A percentile compares a stretch with the other conserved stretches of the same genome.
These are phyloP conservation scores for Blastobotrys raffinosifermentans DNA, from an alignment of 1,139 yeast species.

Conservation along the genomic window DNA sequence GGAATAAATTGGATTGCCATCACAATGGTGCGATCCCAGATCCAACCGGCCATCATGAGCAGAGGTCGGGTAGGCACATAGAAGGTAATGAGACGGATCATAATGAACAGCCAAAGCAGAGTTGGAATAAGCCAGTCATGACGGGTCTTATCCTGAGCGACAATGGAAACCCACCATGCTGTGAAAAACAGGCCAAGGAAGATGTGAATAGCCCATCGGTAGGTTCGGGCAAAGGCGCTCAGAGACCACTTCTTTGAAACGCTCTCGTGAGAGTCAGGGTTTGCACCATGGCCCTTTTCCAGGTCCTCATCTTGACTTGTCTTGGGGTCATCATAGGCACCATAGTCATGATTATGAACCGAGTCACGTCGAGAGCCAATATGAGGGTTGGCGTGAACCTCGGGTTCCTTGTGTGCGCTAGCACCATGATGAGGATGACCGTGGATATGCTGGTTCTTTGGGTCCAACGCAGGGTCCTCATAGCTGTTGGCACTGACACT, in stretches of 20 bases:
- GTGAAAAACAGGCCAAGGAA: constrained; percentile 45
- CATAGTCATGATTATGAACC: constrained; percentile 12
- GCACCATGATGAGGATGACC: constrained; percentile 25
- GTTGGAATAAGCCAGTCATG: constrained; percentile 62
- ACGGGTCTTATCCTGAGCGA: constrained; percentile 49
- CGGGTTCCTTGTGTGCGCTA: constrained; percentile 22
- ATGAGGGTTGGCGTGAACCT: constrained; percentile 23
- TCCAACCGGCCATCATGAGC: constrained; percentile 27
- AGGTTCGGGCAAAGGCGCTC: constrained; percentile 8
- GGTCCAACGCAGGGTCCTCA: constrained; percentile 28
- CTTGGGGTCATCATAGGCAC: constrained; percentile 11
- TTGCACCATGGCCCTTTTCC: constrained; percentile 14
- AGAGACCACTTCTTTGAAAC: constrained; percentile 6
- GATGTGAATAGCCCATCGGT: constrained; percentile 27
- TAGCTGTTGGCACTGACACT: constrained; percentile 2
- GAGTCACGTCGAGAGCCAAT: constrained; percentile 22
- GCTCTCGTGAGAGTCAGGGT: constrained; percentile 6
- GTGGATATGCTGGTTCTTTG: constrained; percentile 28
- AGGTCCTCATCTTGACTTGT: constrained; percentile 8
- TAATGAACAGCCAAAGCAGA: constrained; percentile 47
- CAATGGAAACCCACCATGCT: constrained; percentile 60
- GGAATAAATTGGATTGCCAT: constrained; percentile 39
- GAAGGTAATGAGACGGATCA: constrained; percentile 52
- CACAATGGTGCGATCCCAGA: constrained; percentile 42
- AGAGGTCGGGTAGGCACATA: constrained; percentile 41